Evolutionary conservation across 805 yeast genomes (phyloP), one percentile per base, ranked within the genome.

Genomic region (Vanderwaltozyma yarrowii): DNA sequence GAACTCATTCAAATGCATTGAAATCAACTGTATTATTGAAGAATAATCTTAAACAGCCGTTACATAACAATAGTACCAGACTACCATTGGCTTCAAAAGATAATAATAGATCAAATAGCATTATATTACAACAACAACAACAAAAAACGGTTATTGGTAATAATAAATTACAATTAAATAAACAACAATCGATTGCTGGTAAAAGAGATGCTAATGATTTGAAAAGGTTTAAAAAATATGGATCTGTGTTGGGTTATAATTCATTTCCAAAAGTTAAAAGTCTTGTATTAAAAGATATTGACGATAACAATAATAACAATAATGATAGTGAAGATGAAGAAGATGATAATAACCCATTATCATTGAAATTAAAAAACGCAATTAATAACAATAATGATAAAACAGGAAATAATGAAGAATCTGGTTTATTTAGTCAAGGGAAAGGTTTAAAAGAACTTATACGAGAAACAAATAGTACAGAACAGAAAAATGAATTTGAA

Each of bases 161-260:
- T 26, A 27, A 33, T 19, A 33, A 33, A 19, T 19, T 33, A 10
- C 25, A 26, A 13, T 13, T 20, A 19, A 27, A 33, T 33, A 33
- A 27, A 33, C 36, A 27, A n/a, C 17, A n/a, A 9, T 24, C 8
- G 3, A 33, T 15, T 4, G 24, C 20, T 26, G 13, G 16, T 13
- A 30, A 13, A 19, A 15, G 17, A 17, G 20, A 30, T 15, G 28
- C 6, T n/a, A 20, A 13, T 50, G 54, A 47, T 51, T 54, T 49
- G 45, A 54, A 41, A 50, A 47, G 60, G 37, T 51, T 64, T 26
- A 59, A 60, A 37, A 61, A 59, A 25, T 54, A 55, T 39, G 60
- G 58, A 12, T 50, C 58, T 25, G 48, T 54, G 4, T 38, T 55
- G 15, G 56, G 54, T 24, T 44, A 45, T 10, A 49, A 43, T n/a